Evolutionary conservation across 306 rosid genomes (phyloP).

Genomic region (Fagus sylvatica): DNA sequence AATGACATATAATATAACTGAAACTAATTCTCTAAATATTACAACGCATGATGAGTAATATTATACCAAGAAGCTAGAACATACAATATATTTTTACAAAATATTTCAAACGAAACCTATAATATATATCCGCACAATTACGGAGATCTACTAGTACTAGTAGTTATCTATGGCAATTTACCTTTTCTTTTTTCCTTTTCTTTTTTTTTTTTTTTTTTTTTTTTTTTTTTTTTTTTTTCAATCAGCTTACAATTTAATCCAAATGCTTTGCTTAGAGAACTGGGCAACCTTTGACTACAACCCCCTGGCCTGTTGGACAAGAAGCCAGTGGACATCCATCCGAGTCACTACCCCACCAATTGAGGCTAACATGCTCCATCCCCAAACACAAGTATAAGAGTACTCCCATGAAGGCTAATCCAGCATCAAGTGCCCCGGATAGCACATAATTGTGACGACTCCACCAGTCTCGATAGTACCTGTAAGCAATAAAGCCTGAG

Average conservation of each 20-base stretch:
- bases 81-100: too few relatives aligned
- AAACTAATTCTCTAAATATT: too few relatives aligned
- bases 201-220: background rate
- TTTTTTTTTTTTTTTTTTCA: background rate
- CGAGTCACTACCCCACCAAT: slow-evolving; percentile 73
- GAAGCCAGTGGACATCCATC: slow-evolving; percentile 82
- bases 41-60: too few relatives aligned
- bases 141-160: too few relatives aligned
- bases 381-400: slow-evolving; percentile 63
- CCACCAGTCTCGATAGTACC: slow-evolving; percentile 79
- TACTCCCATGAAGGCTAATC: slow-evolving; percentile 86
- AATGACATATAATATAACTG: too few relatives aligned
- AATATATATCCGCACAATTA: too few relatives aligned
- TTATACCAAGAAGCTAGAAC: too few relatives aligned
- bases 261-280: slow-evolving; percentile 16
- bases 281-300: slow-evolving; percentile 49
- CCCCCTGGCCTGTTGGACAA: slow-evolving; percentile 61
- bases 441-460: slow-evolving; percentile 72
- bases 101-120: too few relatives aligned
- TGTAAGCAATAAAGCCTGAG: slow-evolving; percentile 63
- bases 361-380: slow-evolving; percentile 47
- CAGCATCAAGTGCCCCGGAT: slow-evolving; percentile 83
- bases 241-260: background rate
- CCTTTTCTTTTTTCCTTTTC: too few relatives aligned
- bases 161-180: too few relatives aligned